A percentile compares a stretch with the other conserved stretches of the same genome.
Evolutionary conservation across 768 basidiomycete genomes (phyloP).

Genomic region (Crucibulum laeve): DNA sequence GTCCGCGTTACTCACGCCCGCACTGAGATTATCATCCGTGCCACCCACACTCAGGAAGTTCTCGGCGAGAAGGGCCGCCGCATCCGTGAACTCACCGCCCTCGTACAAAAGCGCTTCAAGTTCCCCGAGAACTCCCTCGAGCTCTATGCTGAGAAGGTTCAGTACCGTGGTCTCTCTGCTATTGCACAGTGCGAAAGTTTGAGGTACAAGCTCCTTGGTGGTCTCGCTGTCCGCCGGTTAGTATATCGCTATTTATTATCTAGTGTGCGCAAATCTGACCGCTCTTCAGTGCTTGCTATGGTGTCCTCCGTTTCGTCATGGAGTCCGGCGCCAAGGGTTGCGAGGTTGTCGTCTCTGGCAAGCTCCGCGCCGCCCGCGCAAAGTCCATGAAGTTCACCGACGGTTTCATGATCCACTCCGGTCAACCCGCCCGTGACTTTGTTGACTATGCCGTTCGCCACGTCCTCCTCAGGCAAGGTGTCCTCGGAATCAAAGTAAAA

Average conservation of each 20-base stretch:
- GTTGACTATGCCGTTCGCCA: slow-evolving; percentile 98
- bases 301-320: slow-evolving; percentile 99
- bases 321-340: slow-evolving; percentile 99
- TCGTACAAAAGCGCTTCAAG: slow-evolving; percentile 99
- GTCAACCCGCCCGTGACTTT: slow-evolving; percentile 95
- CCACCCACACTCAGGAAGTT: slow-evolving; percentile 98
- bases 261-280: neutral
- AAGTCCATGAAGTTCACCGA: slow-evolving; percentile 99
- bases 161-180: slow-evolving; percentile 95
- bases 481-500: slow-evolving; percentile 99
- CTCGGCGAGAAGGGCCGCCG: slow-evolving; percentile 99
- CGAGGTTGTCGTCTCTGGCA: slow-evolving; percentile 99
- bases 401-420: slow-evolving; percentile 98
- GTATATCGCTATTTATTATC: slow-evolving; percentile 20
- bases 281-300: slow-evolving; percentile 97
- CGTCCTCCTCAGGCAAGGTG: slow-evolving; percentile 97
- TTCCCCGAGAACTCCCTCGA: slow-evolving; percentile 99
- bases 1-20: slow-evolving; percentile 99
- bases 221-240: slow-evolving; percentile 96
- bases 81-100: slow-evolving; percentile 96
- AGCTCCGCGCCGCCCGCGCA: slow-evolving; percentile 98
- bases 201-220: slow-evolving; percentile 98
- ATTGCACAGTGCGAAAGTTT: slow-evolving; percentile 98
- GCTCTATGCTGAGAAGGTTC: slow-evolving; percentile 99
- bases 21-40: slow-evolving; percentile 99